phyloP scores from a whole-genome alignment of 108 stramenopile species.

The Skeletonema marinoi region DNA sequence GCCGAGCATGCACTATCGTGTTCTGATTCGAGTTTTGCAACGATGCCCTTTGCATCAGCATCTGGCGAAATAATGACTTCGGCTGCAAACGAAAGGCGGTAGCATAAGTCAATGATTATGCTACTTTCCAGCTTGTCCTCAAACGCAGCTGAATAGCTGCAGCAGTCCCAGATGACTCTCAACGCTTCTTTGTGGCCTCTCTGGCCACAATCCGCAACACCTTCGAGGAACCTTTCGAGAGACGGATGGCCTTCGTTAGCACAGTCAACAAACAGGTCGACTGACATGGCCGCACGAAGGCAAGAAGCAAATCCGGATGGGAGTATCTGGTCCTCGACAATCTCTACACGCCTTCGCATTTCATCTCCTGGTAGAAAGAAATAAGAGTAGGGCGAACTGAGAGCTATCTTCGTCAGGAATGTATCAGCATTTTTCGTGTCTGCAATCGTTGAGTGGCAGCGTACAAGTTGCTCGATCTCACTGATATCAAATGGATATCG shows the following conservation, averaged over 20 bases:
- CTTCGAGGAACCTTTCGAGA: slow-evolving; percentile 48
- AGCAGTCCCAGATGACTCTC: slow-evolving; percentile 42
- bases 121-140: slow-evolving; percentile 32
- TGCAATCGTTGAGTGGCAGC: slow-evolving; percentile 42
- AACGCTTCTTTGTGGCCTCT: slow-evolving; percentile 47
- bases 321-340: slow-evolving; percentile 48
- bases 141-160: slow-evolving; percentile 17
- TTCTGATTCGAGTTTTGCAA: slow-evolving; percentile 40
- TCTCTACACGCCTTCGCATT: slow-evolving; percentile 43
- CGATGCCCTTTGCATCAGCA: slow-evolving; percentile 25
- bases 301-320: slow-evolving; percentile 50
- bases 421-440: slow-evolving; percentile 34
- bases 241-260: slow-evolving; percentile 33
- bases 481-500: slow-evolving; percentile 55
- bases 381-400: slow-evolving; percentile 50
- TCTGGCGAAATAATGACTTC: slow-evolving; percentile 30
- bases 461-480: slow-evolving; percentile 59
- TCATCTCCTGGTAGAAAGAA: slow-evolving; percentile 63
- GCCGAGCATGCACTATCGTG: slow-evolving; percentile 29
- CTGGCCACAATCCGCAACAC: slow-evolving; percentile 48
- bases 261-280: slow-evolving; percentile 55
- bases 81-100: slow-evolving; percentile 36
- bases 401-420: slow-evolving; percentile 53
- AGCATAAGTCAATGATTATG: slow-evolving; percentile 44
- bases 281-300: slow-evolving; percentile 46